These are phyloP conservation scores for Verticillium klebahnii DNA, from an alignment of 2,329 filamentous ascomycete genomes.

Conservation along the genomic window DNA sequence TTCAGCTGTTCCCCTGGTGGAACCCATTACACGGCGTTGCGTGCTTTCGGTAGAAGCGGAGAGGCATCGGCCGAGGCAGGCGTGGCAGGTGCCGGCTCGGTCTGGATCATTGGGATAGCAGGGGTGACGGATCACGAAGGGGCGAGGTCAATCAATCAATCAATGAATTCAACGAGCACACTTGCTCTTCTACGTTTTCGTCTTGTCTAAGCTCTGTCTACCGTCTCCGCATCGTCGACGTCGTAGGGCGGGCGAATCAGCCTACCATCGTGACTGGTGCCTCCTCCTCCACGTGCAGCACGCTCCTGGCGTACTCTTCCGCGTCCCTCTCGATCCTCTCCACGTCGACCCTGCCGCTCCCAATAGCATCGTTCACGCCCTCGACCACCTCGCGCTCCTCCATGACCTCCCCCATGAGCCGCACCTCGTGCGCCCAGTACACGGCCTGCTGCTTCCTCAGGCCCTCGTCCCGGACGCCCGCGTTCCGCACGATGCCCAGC, in stretches of 20 bases:
- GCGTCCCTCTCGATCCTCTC: conserved; percentile 57
- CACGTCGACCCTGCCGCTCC: conserved; percentile 57
- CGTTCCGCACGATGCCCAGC: conserved; percentile 74
- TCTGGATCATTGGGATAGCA: not conserved
- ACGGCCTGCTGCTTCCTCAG: conserved; percentile 61
- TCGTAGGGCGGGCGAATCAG: not conserved
- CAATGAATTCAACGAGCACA: not conserved
- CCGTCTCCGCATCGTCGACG: not conserved
- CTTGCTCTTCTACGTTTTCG: conserved; percentile 2
- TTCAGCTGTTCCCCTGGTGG: not conserved
- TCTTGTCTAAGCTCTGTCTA: not conserved
- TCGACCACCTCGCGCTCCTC: conserved; percentile 73
- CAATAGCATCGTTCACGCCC: conserved; percentile 63
- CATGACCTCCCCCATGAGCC: conserved; percentile 68
- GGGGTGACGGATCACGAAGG: not conserved
- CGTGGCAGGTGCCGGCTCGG: not conserved
- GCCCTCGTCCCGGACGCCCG: conserved; percentile 66
- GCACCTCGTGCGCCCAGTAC: conserved; percentile 80
- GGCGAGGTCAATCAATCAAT: not conserved
- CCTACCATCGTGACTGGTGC: conserved; percentile 4
- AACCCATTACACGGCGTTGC: not conserved
- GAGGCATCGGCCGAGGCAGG: not conserved
- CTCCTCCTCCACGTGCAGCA: conserved; percentile 24
- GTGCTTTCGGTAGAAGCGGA: not conserved
- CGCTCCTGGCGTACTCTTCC: conserved; percentile 51